Percentiles rank a stretch among this genome's conserved stretches.
phyloP scores from a whole-genome alignment of 345 rosid species.

The Raphanus raphanistrum region DNA sequence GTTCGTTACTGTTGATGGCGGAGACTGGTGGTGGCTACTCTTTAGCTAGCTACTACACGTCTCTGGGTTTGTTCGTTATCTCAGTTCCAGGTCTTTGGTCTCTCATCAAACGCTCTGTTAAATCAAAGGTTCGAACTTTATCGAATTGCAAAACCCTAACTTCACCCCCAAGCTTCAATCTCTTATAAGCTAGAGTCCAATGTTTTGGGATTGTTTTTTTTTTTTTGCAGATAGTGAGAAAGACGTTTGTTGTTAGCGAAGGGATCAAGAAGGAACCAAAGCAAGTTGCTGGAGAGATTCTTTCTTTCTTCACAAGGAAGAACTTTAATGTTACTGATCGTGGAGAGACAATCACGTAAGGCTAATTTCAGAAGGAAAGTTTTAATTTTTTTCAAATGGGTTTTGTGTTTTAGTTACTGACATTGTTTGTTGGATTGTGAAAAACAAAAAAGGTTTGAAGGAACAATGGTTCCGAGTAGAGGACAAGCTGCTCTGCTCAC shows the following conservation, averaged over 20 bases:
- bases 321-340: constrained; percentile 73
- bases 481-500: constrained; percentile 94
- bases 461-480: constrained; percentile 82
- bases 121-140: constrained; percentile 67
- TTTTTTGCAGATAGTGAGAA: constrained; percentile 69
- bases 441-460: constrained; percentile 68
- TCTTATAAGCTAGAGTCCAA: background rate
- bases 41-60: constrained; percentile 87
- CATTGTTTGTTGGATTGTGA: constrained; percentile 2
- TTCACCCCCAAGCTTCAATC: background rate
- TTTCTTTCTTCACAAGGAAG: constrained; percentile 84
- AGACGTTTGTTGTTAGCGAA: constrained; percentile 62
- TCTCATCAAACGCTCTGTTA: constrained; percentile 94
- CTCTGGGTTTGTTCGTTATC: constrained; percentile 83
- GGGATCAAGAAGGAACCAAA: constrained; percentile 54
- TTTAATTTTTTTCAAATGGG: background rate
- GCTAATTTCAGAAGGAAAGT: background rate
- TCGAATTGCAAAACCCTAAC: background rate
- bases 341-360: constrained; percentile 95
- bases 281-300: constrained; percentile 81
- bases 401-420: constrained; percentile 13
- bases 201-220: background rate
- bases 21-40: constrained; percentile 78
- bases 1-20: constrained; percentile 47
- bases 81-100: constrained; percentile 99